Base-by-base conservation (phyloP, 139 green algal species). In the Chlorella sp. region DNA sequence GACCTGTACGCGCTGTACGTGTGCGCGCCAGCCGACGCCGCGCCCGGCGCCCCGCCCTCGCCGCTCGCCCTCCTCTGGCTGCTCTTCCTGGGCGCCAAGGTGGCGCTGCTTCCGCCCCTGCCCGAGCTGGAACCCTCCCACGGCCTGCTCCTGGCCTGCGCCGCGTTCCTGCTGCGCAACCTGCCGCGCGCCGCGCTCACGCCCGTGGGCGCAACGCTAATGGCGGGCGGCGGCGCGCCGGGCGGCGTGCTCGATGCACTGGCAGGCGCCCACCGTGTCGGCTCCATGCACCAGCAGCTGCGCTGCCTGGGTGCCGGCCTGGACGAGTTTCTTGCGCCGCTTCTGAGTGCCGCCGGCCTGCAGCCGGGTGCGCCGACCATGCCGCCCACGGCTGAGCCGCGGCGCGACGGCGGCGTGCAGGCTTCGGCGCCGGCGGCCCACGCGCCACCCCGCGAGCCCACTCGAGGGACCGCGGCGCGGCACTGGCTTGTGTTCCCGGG, bases 121-220 rank as follows among this genome's bases (percentile, higher is more conserved):
- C 73, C 67, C 38, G 82, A 87, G 41, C 73, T 87, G 33, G 73
- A 82, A 12, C 62, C 73, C 73, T 67, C 42, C 35, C 84, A 84
- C 58, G 76, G 79, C n/a, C 82, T 87, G 60, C 77, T 87, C 41
- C 53, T 87, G n/a, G 74, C 74, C 46, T 84, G 73, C 62, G 72
- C 79, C 0, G 55, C 71, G 38, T 67, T 76, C 6, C 21, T 78
- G 36, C 66, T 82, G 50, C 53, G 19, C 4, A 73, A 84, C 46
- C 38, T 84, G n/a, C 68, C 82, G 19, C n/a, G n/a, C n/a, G n/a
- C n/a, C n/a, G n/a, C n/a, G n/a, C n/a, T n/a, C n/a, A n/a, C n/a
- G n/a, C n/a, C n/a, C n/a, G n/a, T n/a, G n/a, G n/a, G n/a, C n/a
- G n/a, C n/a, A n/a, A n/a, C n/a, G n/a, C n/a, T n/a, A n/a, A n/a